Evolutionary conservation across 2,329 filamentous ascomycete genomes (phyloP).

Genomic region (Paraphaeosphaeria sporulosa): DNA sequence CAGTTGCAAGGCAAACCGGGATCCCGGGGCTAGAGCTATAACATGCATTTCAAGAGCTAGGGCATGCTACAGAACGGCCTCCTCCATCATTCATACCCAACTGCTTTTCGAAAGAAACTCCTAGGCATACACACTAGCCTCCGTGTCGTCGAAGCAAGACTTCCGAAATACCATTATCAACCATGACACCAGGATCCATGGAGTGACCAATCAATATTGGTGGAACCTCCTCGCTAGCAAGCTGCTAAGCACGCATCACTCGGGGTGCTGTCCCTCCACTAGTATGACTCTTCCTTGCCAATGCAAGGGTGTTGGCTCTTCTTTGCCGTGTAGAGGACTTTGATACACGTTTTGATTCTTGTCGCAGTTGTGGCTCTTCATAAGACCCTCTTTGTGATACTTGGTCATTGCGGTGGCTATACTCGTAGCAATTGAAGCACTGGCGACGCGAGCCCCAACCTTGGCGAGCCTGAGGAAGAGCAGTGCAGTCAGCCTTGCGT

Average conservation of each 20-base stretch:
- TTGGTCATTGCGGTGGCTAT: conserved; percentile 15
- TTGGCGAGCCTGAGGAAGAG: conserved; percentile 28
- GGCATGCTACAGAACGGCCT: background rate
- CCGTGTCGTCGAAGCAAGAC: background rate
- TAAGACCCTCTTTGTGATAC: conserved; percentile 37
- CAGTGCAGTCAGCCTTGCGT: conserved; percentile 35
- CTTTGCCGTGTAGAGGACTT: too few relatives aligned
- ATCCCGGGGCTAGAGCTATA: background rate
- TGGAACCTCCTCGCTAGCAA: too few relatives aligned
- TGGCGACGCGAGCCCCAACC: conserved; percentile 17
- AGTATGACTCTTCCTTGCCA: too few relatives aligned
- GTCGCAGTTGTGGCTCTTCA: conserved; percentile 67
- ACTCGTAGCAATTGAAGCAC: conserved; percentile 34
- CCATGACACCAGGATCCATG: too few relatives aligned
- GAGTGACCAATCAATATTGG: too few relatives aligned
- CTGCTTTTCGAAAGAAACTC: too few relatives aligned
- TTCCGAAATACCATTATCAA: too few relatives aligned
- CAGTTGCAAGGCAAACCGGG: background rate
- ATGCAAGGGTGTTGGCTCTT: too few relatives aligned
- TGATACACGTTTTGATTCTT: conserved; percentile 37
- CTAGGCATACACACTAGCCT: background rate
- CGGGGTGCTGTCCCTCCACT: too few relatives aligned
- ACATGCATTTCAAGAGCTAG: background rate
- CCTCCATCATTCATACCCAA: background rate
- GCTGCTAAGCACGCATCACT: too few relatives aligned